These are phyloP conservation scores for Eutypa lata DNA, from an alignment of 2,329 filamentous ascomycete species.

Conservation along the genomic window DNA sequence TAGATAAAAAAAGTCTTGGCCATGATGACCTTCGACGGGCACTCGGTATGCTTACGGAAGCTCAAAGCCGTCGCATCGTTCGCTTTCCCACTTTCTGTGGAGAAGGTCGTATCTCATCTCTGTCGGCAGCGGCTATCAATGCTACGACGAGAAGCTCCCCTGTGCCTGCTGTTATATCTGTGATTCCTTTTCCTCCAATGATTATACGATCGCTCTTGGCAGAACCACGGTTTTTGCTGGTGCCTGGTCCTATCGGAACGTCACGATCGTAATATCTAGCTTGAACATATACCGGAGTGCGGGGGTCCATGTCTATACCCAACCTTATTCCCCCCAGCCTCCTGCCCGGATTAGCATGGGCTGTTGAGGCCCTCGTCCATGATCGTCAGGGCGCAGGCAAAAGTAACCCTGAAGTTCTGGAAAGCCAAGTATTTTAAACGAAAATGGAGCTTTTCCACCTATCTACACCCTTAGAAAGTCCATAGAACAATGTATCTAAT, in stretches of 20 bases:
- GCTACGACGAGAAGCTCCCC: slow-evolving; percentile 1
- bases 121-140: not conserved
- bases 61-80: not conserved
- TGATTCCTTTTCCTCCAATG: slow-evolving; percentile 3
- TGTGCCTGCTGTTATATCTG: no score
- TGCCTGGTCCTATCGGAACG: slow-evolving; percentile 8
- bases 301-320: slow-evolving; percentile 5
- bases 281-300: slow-evolving; percentile 6
- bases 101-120: not conserved
- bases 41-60: slow-evolving; percentile 8
- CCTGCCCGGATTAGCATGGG: slow-evolving; percentile 9
- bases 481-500: not conserved
- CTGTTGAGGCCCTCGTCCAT: slow-evolving; percentile 6
- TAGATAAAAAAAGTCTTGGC: slow-evolving; percentile 4
- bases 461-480: not conserved
- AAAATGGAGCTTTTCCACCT: not conserved
- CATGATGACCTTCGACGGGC: slow-evolving; percentile 1
- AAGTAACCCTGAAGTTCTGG: not conserved
- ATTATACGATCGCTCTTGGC: not conserved
- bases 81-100: not conserved
- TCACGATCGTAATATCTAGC: slow-evolving; percentile 1
- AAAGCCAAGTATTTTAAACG: not conserved
- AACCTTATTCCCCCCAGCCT: slow-evolving; percentile 6
- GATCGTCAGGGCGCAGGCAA: not conserved
- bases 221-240: slow-evolving; percentile 3